A percentile compares a stretch with the other conserved stretches of the same genome.
Conservation (phyloP, 805 yeast species). For the Metschnikowia chrysomelidarum region DNA sequence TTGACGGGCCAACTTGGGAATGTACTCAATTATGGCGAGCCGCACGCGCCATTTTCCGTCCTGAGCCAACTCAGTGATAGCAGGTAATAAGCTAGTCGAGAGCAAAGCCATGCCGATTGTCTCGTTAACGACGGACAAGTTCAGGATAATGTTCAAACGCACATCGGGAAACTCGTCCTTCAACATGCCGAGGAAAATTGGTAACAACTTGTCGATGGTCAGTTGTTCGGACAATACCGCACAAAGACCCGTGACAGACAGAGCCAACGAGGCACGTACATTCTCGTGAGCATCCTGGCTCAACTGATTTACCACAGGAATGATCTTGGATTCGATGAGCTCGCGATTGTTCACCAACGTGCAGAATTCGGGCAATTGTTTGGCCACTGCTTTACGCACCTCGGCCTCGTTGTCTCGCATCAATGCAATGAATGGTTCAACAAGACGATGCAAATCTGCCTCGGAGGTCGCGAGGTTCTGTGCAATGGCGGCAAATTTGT, state of each 20-base stretch:
- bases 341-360: conserved; percentile 45
- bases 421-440: conserved; percentile 69
- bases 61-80: conserved; percentile 92
- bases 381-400: conserved; percentile 91
- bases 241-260: conserved; percentile 81
- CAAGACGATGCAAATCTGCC: conserved; percentile 54
- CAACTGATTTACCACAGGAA: conserved; percentile 80
- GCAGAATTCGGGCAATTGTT: conserved; percentile 80
- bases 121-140: conserved; percentile 87
- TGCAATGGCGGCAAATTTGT: conserved; percentile 76
- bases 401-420: conserved; percentile 93
- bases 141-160: conserved; percentile 88
- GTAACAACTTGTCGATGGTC: conserved; percentile 79
- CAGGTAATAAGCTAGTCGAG: conserved; percentile 87
- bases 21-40: conserved; percentile 93
- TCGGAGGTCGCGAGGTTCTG: conserved; percentile 56
- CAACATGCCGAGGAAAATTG: conserved; percentile 87
- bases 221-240: conserved; percentile 81
- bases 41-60: conserved; percentile 98
- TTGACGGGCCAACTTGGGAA: conserved; percentile 91
- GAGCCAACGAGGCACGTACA: conserved; percentile 90
- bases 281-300: conserved; percentile 90
- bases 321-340: conserved; percentile 61
- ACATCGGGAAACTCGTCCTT: conserved; percentile 98
- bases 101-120: conserved; percentile 89